Evolutionary conservation across 495 filamentous ascomycete genomes (phyloP).

Genomic region (Talaromyces nanjingensis): DNA sequence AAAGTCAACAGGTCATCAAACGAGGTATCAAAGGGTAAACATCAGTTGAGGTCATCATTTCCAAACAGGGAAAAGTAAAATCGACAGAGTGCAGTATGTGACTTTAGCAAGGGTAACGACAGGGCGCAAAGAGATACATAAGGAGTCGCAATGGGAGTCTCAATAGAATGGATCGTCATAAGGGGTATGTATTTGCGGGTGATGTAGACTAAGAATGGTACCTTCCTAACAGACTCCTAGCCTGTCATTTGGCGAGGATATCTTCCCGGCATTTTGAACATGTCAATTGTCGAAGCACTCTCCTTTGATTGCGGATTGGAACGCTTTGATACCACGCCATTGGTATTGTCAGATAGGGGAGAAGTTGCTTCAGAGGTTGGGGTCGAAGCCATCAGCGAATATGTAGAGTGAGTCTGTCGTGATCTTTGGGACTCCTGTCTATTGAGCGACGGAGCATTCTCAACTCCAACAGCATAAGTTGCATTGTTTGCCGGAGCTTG

Average conservation of each 20-base stretch:
- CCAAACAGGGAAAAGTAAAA: background rate
- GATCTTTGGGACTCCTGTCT: conserved; percentile 10
- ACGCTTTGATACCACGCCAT: conserved; percentile 12
- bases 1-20: background rate
- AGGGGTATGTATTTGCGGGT: background rate
- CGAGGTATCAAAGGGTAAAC: no score
- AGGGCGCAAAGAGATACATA: conserved; percentile 12
- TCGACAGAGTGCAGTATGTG: background rate
- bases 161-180: background rate
- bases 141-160: background rate
- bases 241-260: conserved; percentile 21
- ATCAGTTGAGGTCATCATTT: background rate
- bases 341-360: conserved; percentile 6
- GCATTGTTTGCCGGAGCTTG: conserved; percentile 1
- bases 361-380: conserved; percentile 6
- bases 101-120: background rate
- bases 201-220: conserved; percentile 6
- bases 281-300: conserved; percentile 23
- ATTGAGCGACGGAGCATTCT: background rate
- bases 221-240: background rate
- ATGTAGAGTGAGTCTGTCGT: conserved; percentile 9
- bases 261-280: conserved; percentile 31
- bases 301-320: conserved; percentile 21
- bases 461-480: background rate
- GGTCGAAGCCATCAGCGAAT: conserved; percentile 7